Evolutionary conservation across 1,284 basidiomycete species (phyloP).

Genomic region (Amylostereum areolatum): DNA sequence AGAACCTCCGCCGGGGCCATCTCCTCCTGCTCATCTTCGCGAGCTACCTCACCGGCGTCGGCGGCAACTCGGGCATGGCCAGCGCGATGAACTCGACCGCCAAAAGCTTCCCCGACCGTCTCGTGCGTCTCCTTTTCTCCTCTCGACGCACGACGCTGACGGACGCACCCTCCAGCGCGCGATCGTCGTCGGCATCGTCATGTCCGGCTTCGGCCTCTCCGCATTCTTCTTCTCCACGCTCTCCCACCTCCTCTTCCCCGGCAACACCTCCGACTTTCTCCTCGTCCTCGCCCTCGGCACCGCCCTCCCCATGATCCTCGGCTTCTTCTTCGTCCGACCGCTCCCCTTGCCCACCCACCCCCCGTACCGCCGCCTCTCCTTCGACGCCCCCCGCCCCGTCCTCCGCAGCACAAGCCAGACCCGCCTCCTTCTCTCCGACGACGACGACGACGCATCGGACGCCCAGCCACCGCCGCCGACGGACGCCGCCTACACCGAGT

Average conservation of each 20-base stretch:
- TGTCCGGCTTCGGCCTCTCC: slow-evolving; percentile 81
- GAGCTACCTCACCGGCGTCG: slow-evolving; percentile 54
- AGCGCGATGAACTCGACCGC: slow-evolving; percentile 60
- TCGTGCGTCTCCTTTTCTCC: slow-evolving; percentile 28
- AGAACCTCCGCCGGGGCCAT: slow-evolving; percentile 14
- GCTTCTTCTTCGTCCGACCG: slow-evolving; percentile 55
- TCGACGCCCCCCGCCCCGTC: not conserved
- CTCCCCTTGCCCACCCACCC: slow-evolving; percentile 38
- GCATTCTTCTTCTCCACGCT: slow-evolving; percentile 76
- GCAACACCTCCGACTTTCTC: slow-evolving; percentile 66
- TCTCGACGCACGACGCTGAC: not conserved
- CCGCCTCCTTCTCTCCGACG: not conserved
- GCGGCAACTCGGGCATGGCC: slow-evolving; percentile 53
- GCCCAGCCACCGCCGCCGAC: slow-evolving; percentile 6
- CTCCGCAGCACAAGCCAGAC: not conserved
- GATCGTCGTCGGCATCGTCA: slow-evolving; percentile 65
- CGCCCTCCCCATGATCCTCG: slow-evolving; percentile 61
- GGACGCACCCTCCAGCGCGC: slow-evolving; percentile 43
- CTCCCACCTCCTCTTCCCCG: slow-evolving; percentile 61
- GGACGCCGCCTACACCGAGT: slow-evolving; percentile 15
- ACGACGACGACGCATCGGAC: too few relatives aligned
- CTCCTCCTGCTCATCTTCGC: slow-evolving; percentile 41
- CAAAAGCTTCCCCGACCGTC: slow-evolving; percentile 52
- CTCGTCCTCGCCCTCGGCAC: slow-evolving; percentile 69
- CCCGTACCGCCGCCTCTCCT: slow-evolving; percentile 9